Base-by-base conservation (phyloP, 2,329 filamentous ascomycete species). In the Talaromyces atroroseus region DNA sequence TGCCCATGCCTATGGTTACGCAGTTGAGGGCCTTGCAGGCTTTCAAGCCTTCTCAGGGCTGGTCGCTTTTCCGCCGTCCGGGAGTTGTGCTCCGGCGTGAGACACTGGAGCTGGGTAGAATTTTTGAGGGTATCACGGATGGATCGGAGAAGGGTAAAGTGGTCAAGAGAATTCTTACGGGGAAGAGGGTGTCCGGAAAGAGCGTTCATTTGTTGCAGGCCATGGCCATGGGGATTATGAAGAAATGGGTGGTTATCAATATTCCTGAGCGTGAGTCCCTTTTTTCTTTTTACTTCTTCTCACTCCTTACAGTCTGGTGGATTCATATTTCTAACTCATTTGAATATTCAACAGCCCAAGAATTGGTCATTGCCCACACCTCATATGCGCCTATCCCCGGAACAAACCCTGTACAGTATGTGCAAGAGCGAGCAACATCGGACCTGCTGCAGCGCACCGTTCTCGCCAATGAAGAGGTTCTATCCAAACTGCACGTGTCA, bases 31-130 rank as follows among this genome's bases (percentile, higher is more conserved):
- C 85, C n/a, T 80, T 88, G 54, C 89, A 95, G 68, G 91, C 90
- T 3, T 99, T 99, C 80, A 95, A 96, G 81, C 80, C 85, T 21
- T 89, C 85, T 23, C 94, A 97, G 79, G 85, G 83, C 61, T 99
- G 94, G 92, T 82, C 81, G 58, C 76, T 96, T 66, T 99, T 97
- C 74, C 79, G 89, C 64, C 82, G 85, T 62, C 94, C 94, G 24
- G 88, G 89, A 56, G 83, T 87, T 54, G 76, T 99, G 68, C 77
- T 96, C 60, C 82, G 92, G 64, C 79, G 82, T 57, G 90, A 96
- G 77, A 88, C 88, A n/a, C 76, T 89, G 42, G 81, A 88, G 59
- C 66, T 96, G 65, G 81, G 82, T n/a, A 78, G 76, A 64, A 77
- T 80, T 62, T 80, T 96, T 65, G 78, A 83, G 55, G 71, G 77